phyloP scores from a whole-genome alignment of 1,284 basidiomycete genomes.

The Cutaneotrichosporon daszewskae region DNA sequence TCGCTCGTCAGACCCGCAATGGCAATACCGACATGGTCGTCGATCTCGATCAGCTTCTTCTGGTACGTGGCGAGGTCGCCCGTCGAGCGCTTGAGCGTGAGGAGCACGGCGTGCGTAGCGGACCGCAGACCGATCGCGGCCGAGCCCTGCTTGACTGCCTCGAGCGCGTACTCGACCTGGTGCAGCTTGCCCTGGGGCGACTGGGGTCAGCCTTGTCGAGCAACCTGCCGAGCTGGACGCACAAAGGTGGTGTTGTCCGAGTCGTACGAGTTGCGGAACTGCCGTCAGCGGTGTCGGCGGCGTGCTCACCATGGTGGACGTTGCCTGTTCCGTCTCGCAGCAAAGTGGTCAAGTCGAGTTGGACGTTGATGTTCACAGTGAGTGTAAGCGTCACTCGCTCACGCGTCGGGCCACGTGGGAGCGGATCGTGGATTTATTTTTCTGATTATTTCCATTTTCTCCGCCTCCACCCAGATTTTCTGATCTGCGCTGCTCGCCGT shows the following conservation, averaged over 20 bases:
- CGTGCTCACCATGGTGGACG: constrained; percentile 17
- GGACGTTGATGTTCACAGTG: background rate
- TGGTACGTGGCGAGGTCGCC: constrained; percentile 98
- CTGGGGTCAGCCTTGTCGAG: constrained; percentile 14
- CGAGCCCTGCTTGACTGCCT: constrained; percentile 99
- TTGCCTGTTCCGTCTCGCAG: background rate
- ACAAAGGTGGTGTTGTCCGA: constrained; percentile 52
- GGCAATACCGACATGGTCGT: constrained; percentile 97
- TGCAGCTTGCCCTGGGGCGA: constrained; percentile 49
- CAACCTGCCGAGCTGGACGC: constrained; percentile 1
- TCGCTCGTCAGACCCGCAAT: constrained; percentile 98
- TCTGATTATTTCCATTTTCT: constrained; percentile 9
- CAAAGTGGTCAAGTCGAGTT: background rate
- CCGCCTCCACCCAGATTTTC: constrained; percentile 20
- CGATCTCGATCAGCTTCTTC: constrained; percentile 99
- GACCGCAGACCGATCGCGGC: constrained; percentile 93
- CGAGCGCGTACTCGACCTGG: constrained; percentile 98
- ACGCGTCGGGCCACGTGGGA: constrained; percentile 12
- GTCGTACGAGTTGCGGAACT: constrained; percentile 55
- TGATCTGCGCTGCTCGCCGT: background rate
- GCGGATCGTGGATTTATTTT: constrained; percentile 4
- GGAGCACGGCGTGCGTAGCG: constrained; percentile 87
- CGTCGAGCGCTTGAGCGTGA: constrained; percentile 97
- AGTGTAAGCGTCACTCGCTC: background rate
- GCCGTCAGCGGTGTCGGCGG: constrained; percentile 5